Evolutionary conservation across 1,139 yeast species (phyloP).

Genomic region (Hansenula lynferdii): DNA sequence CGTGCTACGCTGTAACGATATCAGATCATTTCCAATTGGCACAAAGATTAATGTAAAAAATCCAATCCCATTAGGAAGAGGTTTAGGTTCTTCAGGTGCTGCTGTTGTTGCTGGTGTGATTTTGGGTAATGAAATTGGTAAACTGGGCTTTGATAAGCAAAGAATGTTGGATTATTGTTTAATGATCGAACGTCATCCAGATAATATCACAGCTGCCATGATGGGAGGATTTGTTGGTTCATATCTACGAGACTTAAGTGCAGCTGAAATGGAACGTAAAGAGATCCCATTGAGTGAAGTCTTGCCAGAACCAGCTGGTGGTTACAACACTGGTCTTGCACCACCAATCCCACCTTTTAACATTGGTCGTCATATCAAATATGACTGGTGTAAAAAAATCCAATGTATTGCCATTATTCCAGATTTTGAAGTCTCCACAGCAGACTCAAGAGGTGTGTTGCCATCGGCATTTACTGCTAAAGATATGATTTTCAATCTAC

Average conservation of each 20-base stretch:
- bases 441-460: conserved; percentile 81
- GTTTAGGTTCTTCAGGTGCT: conserved; percentile 97
- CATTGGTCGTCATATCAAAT: conserved; percentile 87
- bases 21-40: conserved; percentile 73
- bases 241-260: conserved; percentile 73
- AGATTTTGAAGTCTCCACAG: conserved; percentile 90
- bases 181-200: conserved; percentile 98
- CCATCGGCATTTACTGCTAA: conserved; percentile 75
- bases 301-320: conserved; percentile 73
- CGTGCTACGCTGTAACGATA: conserved; percentile 76
- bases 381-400: conserved; percentile 75
- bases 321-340: conserved; percentile 55
- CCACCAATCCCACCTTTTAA: conserved; percentile 83
- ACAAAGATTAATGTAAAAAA: conserved; percentile 78
- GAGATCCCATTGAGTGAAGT: conserved; percentile 84
- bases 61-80: conserved; percentile 95
- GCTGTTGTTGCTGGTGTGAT: conserved; percentile 98
- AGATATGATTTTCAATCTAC: conserved; percentile 87
- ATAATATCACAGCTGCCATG: conserved; percentile 98
- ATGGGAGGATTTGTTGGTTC: conserved; percentile 98
- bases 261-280: conserved; percentile 64
- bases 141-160: conserved; percentile 64
- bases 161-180: conserved; percentile 91
- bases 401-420: conserved; percentile 92
- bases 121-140: conserved; percentile 81